Conservation (phyloP, 257 asterid genomes). For the Nicotiana attenuata region DNA sequence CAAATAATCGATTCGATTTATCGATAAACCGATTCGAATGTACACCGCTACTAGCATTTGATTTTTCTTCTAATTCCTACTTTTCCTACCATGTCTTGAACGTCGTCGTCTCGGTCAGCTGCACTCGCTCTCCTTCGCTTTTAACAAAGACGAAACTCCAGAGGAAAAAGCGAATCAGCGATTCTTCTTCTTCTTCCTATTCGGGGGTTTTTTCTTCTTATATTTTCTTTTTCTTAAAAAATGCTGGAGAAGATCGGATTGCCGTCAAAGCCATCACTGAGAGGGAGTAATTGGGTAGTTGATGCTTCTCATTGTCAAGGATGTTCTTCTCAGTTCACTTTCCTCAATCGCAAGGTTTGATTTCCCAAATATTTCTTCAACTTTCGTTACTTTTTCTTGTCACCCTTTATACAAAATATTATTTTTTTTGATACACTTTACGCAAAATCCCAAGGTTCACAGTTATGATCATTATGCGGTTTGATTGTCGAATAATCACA, state of each 20-base stretch:
- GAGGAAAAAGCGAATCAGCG: neutral
- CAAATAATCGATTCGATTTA: too few species aligned
- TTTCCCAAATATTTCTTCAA: neutral
- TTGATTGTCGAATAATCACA: neutral
- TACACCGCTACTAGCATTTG: neutral
- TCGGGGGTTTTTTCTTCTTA: neutral
- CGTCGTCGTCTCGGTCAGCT: conserved; percentile 2
- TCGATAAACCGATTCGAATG: too few species aligned
- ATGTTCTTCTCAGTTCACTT: conserved; percentile 92
- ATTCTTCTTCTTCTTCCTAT: neutral
- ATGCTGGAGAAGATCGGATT: conserved; percentile 95
- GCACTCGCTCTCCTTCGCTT: neutral
- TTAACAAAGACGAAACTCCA: neutral
- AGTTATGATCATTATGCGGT: neutral
- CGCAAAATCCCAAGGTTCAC: neutral
- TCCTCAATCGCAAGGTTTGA: conserved; percentile 93
- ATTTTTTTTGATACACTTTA: neutral
- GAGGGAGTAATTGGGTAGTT: conserved; percentile 87
- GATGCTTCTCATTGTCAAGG: conserved; percentile 96
- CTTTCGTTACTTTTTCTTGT: neutral
- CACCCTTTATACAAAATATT: neutral
- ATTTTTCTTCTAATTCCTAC: neutral
- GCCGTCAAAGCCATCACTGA: conserved; percentile 82
- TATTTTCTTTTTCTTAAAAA: conserved; percentile 13
- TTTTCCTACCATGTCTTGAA: neutral